Conservation (phyloP, 75 land plant species). For the Picea sitchensis region DNA sequence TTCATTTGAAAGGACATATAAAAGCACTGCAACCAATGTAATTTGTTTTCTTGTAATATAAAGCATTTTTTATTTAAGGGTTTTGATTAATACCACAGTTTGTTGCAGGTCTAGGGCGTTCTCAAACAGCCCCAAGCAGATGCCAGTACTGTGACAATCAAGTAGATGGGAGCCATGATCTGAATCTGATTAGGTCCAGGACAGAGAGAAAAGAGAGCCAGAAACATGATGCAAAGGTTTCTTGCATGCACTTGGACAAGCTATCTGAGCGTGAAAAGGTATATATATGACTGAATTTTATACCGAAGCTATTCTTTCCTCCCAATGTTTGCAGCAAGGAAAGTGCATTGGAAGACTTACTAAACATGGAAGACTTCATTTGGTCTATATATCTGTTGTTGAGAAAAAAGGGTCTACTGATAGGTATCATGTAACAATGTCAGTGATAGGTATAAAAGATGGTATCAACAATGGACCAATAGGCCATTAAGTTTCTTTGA, state of each 20-base stretch:
- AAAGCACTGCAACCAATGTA: too few species aligned
- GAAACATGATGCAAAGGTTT: constrained; percentile 18
- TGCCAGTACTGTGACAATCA: constrained; percentile 1
- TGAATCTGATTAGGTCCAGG: constrained; percentile 29
- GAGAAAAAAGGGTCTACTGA: too few species aligned
- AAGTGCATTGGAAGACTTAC: not conserved
- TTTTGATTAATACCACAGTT: too few species aligned
- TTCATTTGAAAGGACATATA: too few species aligned
- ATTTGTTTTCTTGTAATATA: too few species aligned
- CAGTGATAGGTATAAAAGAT: too few species aligned
- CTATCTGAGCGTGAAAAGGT: constrained; percentile 63
- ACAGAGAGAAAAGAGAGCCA: constrained; percentile 34
- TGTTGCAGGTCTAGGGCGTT: constrained; percentile 6
- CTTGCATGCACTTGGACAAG: constrained; percentile 37
- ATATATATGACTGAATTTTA: not conserved
- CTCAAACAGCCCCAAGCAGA: constrained; percentile 8
- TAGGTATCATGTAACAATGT: too few species aligned
- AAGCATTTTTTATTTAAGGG: too few species aligned
- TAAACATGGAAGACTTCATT: not conserved
- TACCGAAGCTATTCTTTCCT: not conserved
- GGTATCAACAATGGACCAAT: too few species aligned
- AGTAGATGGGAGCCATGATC: constrained; percentile 14
- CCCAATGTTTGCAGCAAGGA: constrained; percentile 1
- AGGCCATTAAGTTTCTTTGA: too few species aligned
- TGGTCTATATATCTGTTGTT: too few species aligned